A percentile compares a stretch with the other conserved stretches of the same genome.
These are phyloP conservation scores for Penicillium taxi DNA, from an alignment of 495 filamentous ascomycete species.

Conservation along the genomic window DNA sequence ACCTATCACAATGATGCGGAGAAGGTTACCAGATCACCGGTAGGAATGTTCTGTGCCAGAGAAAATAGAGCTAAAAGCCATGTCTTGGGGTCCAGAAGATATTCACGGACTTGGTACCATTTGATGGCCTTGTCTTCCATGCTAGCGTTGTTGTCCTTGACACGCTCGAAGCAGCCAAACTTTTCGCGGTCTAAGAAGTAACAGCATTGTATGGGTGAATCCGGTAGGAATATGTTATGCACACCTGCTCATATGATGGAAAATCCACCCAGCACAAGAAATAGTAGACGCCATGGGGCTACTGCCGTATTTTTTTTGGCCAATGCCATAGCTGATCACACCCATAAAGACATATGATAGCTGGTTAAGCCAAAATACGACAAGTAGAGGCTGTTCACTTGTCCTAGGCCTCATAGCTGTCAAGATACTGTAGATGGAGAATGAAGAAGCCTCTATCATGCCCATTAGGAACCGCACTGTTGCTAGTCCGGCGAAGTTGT, in stretches of 20 bases:
- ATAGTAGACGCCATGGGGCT: constrained; percentile 12
- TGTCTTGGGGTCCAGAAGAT: constrained; percentile 38
- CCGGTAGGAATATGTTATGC: constrained; percentile 39
- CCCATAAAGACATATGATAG: constrained; percentile 15
- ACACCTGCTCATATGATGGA: constrained; percentile 31
- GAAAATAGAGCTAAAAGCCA: constrained; percentile 23
- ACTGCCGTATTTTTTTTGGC: constrained; percentile 6
- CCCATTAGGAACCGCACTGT: constrained; percentile 41
- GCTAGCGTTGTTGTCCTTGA: constrained; percentile 48
- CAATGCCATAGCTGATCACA: constrained; percentile 10
- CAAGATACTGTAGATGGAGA: constrained; percentile 42
- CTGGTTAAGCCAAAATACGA: constrained; percentile 44
- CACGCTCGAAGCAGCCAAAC: constrained; percentile 28
- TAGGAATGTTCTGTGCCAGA: constrained; percentile 20
- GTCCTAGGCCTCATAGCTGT: constrained; percentile 46
- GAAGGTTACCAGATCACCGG: constrained; percentile 32
- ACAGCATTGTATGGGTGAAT: constrained; percentile 41
- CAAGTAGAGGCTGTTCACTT: constrained; percentile 38
- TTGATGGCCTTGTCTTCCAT: constrained; percentile 41
- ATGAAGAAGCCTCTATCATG: constrained; percentile 38
- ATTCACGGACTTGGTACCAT: constrained; percentile 46
- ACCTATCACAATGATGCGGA: constrained; percentile 28
- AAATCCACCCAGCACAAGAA: constrained; percentile 21
- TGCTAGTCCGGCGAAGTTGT: constrained; percentile 15
- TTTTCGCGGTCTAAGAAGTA: constrained; percentile 27